Percentiles rank a stretch among this genome's conserved stretches.
phyloP scores from a whole-genome alignment of 306 rosid species.

The Vicia sativa region DNA sequence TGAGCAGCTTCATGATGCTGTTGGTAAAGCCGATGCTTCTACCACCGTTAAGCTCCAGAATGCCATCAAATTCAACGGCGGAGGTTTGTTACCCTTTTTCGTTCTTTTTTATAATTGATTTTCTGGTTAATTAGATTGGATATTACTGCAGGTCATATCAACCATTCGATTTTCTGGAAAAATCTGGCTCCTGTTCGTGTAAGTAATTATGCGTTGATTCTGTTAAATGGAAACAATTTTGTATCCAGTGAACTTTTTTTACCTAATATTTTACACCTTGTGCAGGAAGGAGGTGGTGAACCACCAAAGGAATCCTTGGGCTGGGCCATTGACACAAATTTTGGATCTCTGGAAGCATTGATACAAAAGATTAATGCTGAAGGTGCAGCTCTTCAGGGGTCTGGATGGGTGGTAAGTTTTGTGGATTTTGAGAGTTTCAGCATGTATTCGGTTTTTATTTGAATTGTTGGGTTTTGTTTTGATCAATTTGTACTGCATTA shows the following conservation, averaged over 20 bases:
- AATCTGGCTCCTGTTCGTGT: constrained; percentile 64
- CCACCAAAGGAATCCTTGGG: constrained; percentile 74
- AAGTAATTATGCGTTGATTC: constrained; percentile 42
- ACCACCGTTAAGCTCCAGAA: constrained; percentile 70
- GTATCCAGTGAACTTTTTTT: constrained; percentile 17
- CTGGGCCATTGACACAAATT: constrained; percentile 80
- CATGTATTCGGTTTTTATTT: constrained; percentile 19
- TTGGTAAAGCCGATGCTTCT: constrained; percentile 57
- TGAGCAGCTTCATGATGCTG: constrained; percentile 78
- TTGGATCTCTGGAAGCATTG: constrained; percentile 74
- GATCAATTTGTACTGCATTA: constrained; percentile 37
- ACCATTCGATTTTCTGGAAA: constrained; percentile 88
- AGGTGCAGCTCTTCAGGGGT: constrained; percentile 96
- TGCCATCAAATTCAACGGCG: constrained; percentile 89
- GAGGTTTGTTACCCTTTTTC: constrained; percentile 42
- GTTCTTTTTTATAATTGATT: background rate
- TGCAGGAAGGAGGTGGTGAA: constrained; percentile 98
- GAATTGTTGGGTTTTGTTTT: constrained; percentile 24
- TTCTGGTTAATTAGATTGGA: background rate
- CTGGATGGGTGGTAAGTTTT: constrained; percentile 98
- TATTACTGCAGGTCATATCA: constrained; percentile 77
- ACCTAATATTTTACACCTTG: constrained; percentile 19
- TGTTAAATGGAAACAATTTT: background rate
- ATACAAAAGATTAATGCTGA: constrained; percentile 71
- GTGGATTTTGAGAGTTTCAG: constrained; percentile 33